Conservation (phyloP, 1,284 basidiomycete species). For the Leccinum solheimii region DNA sequence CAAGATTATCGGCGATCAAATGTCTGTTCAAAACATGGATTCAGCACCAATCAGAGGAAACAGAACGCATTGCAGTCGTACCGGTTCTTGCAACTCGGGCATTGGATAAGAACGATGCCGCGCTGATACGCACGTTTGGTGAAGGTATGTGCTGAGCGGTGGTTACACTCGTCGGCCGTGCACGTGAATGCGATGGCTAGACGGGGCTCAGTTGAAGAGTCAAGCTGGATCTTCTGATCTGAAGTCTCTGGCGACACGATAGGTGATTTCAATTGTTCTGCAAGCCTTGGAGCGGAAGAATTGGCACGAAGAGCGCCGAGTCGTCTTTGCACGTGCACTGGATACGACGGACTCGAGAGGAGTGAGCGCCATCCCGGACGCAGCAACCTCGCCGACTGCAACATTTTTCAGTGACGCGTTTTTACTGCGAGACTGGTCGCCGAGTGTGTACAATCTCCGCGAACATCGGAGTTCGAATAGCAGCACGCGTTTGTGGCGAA, state of each 20-base stretch:
- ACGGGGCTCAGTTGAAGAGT: slow-evolving; percentile 48
- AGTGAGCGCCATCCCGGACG: slow-evolving; percentile 16
- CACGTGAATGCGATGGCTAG: slow-evolving; percentile 87
- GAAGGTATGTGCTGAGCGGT: slow-evolving; percentile 89
- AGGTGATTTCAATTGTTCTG: slow-evolving; percentile 1
- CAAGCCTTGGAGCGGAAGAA: slow-evolving; percentile 12
- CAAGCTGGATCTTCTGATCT: slow-evolving; percentile 5
- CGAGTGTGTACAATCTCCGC: slow-evolving; percentile 15
- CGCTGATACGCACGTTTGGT: slow-evolving; percentile 80
- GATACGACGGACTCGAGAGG: not conserved
- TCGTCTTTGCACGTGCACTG: not conserved
- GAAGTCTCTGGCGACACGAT: not conserved
- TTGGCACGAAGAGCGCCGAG: slow-evolving; percentile 17
- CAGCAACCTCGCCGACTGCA: slow-evolving; percentile 20
- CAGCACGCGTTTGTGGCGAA: slow-evolving; percentile 32
- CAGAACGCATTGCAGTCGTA: slow-evolving; percentile 37
- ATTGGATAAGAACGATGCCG: slow-evolving; percentile 91
- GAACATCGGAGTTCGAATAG: slow-evolving; percentile 25
- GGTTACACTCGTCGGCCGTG: slow-evolving; percentile 74
- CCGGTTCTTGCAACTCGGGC: slow-evolving; percentile 89
- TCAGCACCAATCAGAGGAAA: slow-evolving; percentile 1
- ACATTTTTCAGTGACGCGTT: slow-evolving; percentile 10
- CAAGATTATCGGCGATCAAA: slow-evolving; percentile 88
- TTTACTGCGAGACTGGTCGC: slow-evolving; percentile 1
- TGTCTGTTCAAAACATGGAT: slow-evolving; percentile 51